These are phyloP conservation scores for Sporisorium reilianum DNA, from an alignment of 1,284 basidiomycete species.

Conservation along the genomic window DNA sequence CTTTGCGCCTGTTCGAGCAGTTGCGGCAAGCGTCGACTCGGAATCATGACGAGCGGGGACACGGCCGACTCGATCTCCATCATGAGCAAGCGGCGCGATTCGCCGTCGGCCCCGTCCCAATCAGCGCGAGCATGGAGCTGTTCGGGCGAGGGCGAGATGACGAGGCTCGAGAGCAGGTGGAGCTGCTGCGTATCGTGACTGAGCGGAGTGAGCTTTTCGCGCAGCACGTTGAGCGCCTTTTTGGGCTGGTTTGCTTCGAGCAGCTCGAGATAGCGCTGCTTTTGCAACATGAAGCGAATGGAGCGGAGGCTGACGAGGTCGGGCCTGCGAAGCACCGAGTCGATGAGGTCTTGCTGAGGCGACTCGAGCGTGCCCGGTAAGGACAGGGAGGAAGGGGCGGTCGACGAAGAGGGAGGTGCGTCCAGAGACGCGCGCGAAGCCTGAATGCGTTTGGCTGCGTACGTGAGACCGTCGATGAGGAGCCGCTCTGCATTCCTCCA, in stretches of 20 bases:
- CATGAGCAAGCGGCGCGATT: conserved; percentile 82
- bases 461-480: conserved; percentile 72
- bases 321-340: conserved; percentile 53
- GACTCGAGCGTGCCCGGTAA: conserved; percentile 15
- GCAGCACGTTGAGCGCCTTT: conserved; percentile 84
- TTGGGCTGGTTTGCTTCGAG: conserved; percentile 85
- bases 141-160: conserved; percentile 72
- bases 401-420: conserved; percentile 23
- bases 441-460: conserved; percentile 44
- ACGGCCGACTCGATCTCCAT: conserved; percentile 87
- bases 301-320: conserved; percentile 69
- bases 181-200: conserved; percentile 55
- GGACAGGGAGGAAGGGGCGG: conserved; percentile 20
- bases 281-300: conserved; percentile 85
- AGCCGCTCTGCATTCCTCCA: conserved; percentile 85
- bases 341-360: conserved; percentile 35
- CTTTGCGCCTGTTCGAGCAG: conserved; percentile 87
- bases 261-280: conserved; percentile 96
- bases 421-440: conserved; percentile 19
- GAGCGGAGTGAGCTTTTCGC: conserved; percentile 83
- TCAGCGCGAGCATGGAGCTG: conserved; percentile 83
- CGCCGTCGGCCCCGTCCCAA: conserved; percentile 89
- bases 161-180: conserved; percentile 61
- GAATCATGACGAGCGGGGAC: conserved; percentile 90
- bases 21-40: conserved; percentile 84